These are phyloP conservation scores for Torulaspora franciscae DNA, from an alignment of 805 yeast species.

Conservation along the genomic window DNA sequence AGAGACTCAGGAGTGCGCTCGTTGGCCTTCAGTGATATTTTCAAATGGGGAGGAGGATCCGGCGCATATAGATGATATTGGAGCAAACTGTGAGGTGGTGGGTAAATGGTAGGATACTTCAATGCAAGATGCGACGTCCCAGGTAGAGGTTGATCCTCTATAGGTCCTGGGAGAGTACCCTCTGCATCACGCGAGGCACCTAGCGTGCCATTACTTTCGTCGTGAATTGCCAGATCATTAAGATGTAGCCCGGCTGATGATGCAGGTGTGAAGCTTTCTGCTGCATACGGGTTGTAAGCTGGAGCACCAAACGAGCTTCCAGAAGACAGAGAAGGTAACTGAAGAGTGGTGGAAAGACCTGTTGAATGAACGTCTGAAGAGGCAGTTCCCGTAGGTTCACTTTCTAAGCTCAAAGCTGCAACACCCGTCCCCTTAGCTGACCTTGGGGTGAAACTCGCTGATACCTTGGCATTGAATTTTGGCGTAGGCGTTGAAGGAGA, in stretches of 20 bases:
- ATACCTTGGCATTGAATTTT: conserved; percentile 49
- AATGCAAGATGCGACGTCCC: conserved; percentile 10
- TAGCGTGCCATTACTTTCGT: background rate
- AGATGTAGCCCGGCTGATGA: conserved; percentile 25
- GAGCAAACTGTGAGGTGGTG: conserved; percentile 41
- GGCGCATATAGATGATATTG: conserved; percentile 91
- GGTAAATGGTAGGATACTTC: conserved; percentile 35
- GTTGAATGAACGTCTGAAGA: conserved; percentile 1
- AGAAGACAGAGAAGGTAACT: conserved; percentile 6
- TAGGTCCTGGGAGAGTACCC: conserved; percentile 3
- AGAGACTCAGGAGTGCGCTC: conserved; percentile 65
- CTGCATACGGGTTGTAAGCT: conserved; percentile 32
- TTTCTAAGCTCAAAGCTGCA: conserved; percentile 1
- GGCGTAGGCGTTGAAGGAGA: conserved; percentile 16
- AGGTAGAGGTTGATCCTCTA: conserved; percentile 3
- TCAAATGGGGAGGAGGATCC: conserved; percentile 69
- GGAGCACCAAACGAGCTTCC: conserved; percentile 18
- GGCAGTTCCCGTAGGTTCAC: conserved; percentile 2
- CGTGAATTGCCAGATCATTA: conserved; percentile 6
- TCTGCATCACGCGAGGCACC: conserved; percentile 5
- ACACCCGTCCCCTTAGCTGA: conserved; percentile 10
- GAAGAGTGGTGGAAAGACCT: conserved; percentile 3
- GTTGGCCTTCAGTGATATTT: conserved; percentile 56
- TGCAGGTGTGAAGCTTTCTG: conserved; percentile 30
- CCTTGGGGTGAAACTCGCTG: conserved; percentile 52